Base-by-base conservation (phyloP, 1,139 yeast species). In the Zygosaccharomyces sapae region DNA sequence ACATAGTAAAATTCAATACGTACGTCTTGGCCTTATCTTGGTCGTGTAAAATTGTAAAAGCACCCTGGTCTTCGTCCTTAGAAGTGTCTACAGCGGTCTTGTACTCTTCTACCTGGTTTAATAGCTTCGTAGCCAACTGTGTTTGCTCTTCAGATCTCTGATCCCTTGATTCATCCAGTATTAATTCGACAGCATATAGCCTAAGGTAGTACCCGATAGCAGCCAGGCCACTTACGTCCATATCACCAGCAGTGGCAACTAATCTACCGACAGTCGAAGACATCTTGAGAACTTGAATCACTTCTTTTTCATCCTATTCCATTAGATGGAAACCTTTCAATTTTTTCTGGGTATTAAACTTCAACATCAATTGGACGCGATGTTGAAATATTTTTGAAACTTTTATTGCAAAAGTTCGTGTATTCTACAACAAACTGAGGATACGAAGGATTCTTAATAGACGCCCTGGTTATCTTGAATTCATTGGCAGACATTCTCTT, bases 191-290 rank as follows among this genome's bases (percentile, higher is more conserved):
- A 1, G 55, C 55, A 44, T 58, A 62, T 30, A 65, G 46, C 45
- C 60, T 51, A 43, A 63, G 33, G 46, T 65, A 63, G 39, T 65
- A 65, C n/a, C 61, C 55, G 9, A 63, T 51, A 9, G 62, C 54
- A 3, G 47, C 53, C 33, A 61, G 35, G 6, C 62, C 62, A 13
- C 55, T 53, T 8, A 40, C 43, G 38, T 58, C 62, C 39, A 61
- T 57, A 45, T 61, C 63, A 2, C 43, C 42, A n/a, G 61, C 56
- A 1, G 61, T 59, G 10, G 50, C 41, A 4, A 53, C 39, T 18
- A 57, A 18, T 33, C 65, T 38, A 16, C 40, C 36, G 19, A 27
- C 35, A 27, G 47, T 12, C 7, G 34, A 31, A 31, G 34, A 31
- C 34, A 31, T 31, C 10, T 12, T 13, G 5, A 13, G 9, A 13